phyloP scores from a whole-genome alignment of 2,329 filamentous ascomycete species.

The Botrytis hyacinthi region DNA sequence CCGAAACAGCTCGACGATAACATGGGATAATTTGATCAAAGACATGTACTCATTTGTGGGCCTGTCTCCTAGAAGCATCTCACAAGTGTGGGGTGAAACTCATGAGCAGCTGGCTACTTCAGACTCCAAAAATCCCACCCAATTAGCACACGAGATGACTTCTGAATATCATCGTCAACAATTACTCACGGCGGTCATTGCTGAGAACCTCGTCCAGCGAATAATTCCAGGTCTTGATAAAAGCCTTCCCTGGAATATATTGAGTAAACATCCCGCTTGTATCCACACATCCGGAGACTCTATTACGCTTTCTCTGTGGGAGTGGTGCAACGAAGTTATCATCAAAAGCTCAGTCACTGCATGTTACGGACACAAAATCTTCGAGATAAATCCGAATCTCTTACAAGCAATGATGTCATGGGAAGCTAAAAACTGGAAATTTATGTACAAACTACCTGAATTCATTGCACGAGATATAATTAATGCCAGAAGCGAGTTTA shows the following conservation, averaged over 20 bases:
- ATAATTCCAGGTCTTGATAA: not conserved
- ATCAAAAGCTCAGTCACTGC: not conserved
- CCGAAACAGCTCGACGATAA: not conserved
- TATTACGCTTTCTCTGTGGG: conserved; percentile 2
- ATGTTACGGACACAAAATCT: conserved; percentile 2
- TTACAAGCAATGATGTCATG: not conserved
- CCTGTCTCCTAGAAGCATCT: not conserved
- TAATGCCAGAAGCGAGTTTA: not conserved
- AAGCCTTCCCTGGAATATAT: not conserved
- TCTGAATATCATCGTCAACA: not conserved
- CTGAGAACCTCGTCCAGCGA: not conserved
- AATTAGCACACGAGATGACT: not conserved
- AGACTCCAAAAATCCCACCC: not conserved
- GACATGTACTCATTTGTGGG: not conserved
- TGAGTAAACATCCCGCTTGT: not conserved
- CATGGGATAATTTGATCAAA: not conserved
- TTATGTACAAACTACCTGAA: not conserved
- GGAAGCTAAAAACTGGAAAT: conserved; percentile 9
- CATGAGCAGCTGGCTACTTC: not conserved
- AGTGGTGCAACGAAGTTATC: not conserved
- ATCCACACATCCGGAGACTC: not conserved
- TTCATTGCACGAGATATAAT: conserved; percentile 6
- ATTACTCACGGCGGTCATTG: not conserved
- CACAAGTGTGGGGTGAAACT: not conserved
- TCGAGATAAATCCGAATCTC: conserved; percentile 5